Percentiles rank a stretch among this genome's conserved stretches.
Evolutionary conservation across 176 grass and related monocot species (phyloP).

Genomic region (Phoenix dactylifera): DNA sequence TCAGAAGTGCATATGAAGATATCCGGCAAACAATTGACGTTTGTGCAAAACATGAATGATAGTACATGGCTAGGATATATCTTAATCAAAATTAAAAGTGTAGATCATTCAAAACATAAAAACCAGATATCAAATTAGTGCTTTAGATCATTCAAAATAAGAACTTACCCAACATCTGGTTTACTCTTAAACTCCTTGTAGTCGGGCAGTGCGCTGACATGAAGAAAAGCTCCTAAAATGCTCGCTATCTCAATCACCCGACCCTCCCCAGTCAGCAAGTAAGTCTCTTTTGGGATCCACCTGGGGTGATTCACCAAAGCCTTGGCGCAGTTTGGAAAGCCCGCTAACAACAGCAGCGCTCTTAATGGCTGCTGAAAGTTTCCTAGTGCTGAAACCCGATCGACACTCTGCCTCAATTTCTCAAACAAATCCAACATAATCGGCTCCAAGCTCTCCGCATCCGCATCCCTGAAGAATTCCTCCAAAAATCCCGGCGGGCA

Average conservation of each 20-base stretch:
- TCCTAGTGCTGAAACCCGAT: slow-evolving; percentile 54
- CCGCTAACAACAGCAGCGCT: slow-evolving; percentile 52
- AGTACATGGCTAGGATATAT: slow-evolving; percentile 1
- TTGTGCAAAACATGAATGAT: too few relatives aligned
- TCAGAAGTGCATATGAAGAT: too few relatives aligned
- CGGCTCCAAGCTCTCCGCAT: slow-evolving; percentile 55
- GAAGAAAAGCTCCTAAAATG: slow-evolving; percentile 78
- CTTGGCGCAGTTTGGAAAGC: slow-evolving; percentile 56
- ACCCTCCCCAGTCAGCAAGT: slow-evolving; percentile 75
- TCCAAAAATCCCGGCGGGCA: slow-evolving; percentile 63
- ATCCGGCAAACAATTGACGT: too few relatives aligned
- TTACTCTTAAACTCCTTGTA: slow-evolving; percentile 52
- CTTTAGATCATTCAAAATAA: not conserved
- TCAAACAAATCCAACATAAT: slow-evolving; percentile 57
- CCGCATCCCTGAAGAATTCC: slow-evolving; percentile 52
- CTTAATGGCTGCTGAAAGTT: slow-evolving; percentile 83
- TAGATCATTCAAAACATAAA: not conserved
- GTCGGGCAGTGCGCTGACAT: slow-evolving; percentile 73
- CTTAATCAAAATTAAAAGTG: not conserved
- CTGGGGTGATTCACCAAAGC: slow-evolving; percentile 76
- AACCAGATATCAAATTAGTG: not conserved
- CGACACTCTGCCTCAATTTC: slow-evolving; percentile 50
- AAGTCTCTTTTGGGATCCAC: slow-evolving; percentile 62
- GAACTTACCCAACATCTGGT: slow-evolving; percentile 51
- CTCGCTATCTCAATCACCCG: slow-evolving; percentile 71